phyloP scores from a whole-genome alignment of 352 stramenopile species.

The Phytophthora cryptogea region DNA sequence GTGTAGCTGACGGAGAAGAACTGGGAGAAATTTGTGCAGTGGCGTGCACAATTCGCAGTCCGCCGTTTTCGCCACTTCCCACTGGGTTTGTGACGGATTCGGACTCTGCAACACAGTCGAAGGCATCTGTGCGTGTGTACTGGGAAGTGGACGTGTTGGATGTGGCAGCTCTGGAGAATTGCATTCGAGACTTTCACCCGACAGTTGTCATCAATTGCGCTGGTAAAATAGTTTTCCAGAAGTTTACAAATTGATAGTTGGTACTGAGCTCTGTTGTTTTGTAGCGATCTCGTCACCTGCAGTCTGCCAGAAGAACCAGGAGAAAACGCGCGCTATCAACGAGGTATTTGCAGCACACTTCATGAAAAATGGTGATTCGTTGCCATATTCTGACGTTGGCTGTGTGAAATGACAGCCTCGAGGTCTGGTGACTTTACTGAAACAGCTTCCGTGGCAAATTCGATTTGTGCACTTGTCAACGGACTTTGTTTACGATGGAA shows the following conservation, averaged over 20 bases:
- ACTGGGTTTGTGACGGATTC: constrained; percentile 25
- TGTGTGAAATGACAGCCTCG: constrained; percentile 30
- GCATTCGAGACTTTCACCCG: constrained; percentile 44
- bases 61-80: constrained; percentile 25
- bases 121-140: constrained; percentile 44
- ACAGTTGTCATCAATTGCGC: constrained; percentile 62
- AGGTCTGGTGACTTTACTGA: constrained; percentile 39
- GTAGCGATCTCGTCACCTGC: constrained; percentile 63
- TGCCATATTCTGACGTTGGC: neutral
- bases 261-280: neutral
- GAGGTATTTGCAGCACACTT: constrained; percentile 31
- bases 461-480: constrained; percentile 71
- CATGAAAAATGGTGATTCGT: neutral
- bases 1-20: constrained; percentile 2
- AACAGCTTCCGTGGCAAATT: constrained; percentile 22
- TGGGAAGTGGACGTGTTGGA: constrained; percentile 43
- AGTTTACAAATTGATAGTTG: neutral
- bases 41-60: constrained; percentile 48
- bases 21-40: constrained; percentile 11
- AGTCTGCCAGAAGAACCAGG: constrained; percentile 54
- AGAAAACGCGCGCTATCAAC: constrained; percentile 44
- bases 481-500: constrained; percentile 70
- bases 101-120: neutral
- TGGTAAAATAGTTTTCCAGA: constrained; percentile 30
- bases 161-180: constrained; percentile 31